These are phyloP conservation scores for Myrica gale DNA, from an alignment of 306 rosid genomes.

Conservation along the genomic window DNA sequence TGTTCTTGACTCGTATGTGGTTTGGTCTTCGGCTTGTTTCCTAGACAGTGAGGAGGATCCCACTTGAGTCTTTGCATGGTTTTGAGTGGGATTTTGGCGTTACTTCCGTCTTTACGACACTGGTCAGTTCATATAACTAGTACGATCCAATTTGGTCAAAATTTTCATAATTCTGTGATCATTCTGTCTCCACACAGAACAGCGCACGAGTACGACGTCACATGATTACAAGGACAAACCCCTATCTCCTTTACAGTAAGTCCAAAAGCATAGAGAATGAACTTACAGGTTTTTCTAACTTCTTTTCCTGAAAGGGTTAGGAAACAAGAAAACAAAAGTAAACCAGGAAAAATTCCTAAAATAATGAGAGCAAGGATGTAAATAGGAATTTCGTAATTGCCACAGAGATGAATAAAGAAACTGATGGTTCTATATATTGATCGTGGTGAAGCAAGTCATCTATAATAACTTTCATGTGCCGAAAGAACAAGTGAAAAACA, in stretches of 20 bases:
- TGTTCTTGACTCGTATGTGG: slow-evolving; percentile 19
- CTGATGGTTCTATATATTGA: neutral
- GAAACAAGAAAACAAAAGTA: neutral
- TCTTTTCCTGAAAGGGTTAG: slow-evolving; percentile 21
- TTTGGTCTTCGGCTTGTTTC: slow-evolving; percentile 5
- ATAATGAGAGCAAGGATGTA: slow-evolving; percentile 30
- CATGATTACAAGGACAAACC: neutral
- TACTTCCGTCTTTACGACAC: slow-evolving; percentile 29
- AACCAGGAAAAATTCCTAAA: slow-evolving; percentile 19
- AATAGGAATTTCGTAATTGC: slow-evolving; percentile 36
- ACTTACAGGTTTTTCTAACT: neutral
- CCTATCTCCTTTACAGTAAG: slow-evolving; percentile 12
- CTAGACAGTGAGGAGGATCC: slow-evolving; percentile 15
- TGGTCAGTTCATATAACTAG: slow-evolving; percentile 29
- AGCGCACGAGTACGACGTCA: slow-evolving; percentile 22
- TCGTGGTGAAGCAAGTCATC: slow-evolving; percentile 5
- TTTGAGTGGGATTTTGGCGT: slow-evolving; percentile 54
- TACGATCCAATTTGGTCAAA: slow-evolving; percentile 36
- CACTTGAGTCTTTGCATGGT: slow-evolving; percentile 45
- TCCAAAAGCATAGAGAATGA: slow-evolving; percentile 33
- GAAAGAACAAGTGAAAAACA: slow-evolving; percentile 26
- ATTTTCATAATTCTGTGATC: slow-evolving; percentile 53
- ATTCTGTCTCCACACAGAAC: slow-evolving; percentile 32
- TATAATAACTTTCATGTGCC: slow-evolving; percentile 27
- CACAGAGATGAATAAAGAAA: slow-evolving; percentile 25